phyloP scores from a whole-genome alignment of 1,139 yeast species.

The Kurtzmaniella natalensis region DNA sequence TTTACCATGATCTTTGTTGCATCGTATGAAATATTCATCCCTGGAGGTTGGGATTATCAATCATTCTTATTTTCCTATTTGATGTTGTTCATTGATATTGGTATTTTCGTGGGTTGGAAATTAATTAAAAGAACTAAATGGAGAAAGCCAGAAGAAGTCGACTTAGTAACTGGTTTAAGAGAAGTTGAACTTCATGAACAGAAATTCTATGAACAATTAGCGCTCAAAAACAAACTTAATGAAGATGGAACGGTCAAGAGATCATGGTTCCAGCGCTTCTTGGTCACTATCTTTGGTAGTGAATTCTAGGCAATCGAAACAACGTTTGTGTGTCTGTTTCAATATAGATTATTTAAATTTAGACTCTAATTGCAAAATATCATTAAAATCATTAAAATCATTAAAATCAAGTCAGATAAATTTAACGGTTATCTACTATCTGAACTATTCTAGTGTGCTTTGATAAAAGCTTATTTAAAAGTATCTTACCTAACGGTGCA shows the following conservation, averaged over 20 bases:
- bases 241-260: conserved; percentile 13
- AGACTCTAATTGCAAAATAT: too few relatives aligned
- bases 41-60: conserved; percentile 57
- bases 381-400: too few relatives aligned
- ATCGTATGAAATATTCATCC: conserved; percentile 65
- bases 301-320: too few relatives aligned
- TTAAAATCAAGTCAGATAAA: too few relatives aligned
- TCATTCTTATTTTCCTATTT: conserved; percentile 64
- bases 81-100: conserved; percentile 61
- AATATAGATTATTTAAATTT: too few relatives aligned
- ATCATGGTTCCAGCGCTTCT: conserved; percentile 11
- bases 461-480: too few relatives aligned
- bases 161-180: conserved; percentile 48
- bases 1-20: conserved; percentile 54
- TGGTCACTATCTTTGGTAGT: conserved; percentile 21
- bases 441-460: too few relatives aligned
- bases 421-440: too few relatives aligned
- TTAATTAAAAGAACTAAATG: conserved; percentile 48
- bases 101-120: conserved; percentile 55
- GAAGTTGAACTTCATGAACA: conserved; percentile 57
- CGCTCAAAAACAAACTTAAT: conserved; percentile 11
- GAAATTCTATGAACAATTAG: conserved; percentile 16
- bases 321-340: too few relatives aligned
- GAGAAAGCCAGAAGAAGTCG: conserved; percentile 48
- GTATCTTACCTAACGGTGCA: too few relatives aligned